Evolutionary conservation across 371 early-diverging fungal species (phyloP), one percentile per base, ranked within the genome.

Genomic region (Mycotypha africana): DNA sequence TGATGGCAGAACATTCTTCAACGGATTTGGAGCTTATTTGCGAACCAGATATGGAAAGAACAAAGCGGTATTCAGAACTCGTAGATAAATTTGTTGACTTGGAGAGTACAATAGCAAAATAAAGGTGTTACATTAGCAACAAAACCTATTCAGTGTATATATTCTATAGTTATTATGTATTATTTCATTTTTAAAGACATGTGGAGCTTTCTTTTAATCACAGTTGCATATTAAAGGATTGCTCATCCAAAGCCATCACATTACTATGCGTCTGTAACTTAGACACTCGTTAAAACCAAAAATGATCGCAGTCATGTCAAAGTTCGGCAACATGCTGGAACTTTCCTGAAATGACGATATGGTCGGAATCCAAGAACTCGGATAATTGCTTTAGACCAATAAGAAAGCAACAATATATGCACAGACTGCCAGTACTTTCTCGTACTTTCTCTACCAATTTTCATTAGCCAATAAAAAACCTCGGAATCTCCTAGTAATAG

Each of bases 1-100:
- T 72, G 66, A 63, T 72, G 60, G 42, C 48, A 8, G 34, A 60
- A n/a, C 42, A 53, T 17, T 48, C 58, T 15, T 42, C 38, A 2
- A 39, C 45, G 15, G 62, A 48, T 14, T 48, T 59, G 26, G 65
- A 64, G 9, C 51, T 64, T n/a, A 42, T 68, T 1, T 64, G 57
- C 28, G 31, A 49, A 4, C 69, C 65, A 21, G 48, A 68, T 43
- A 15, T 51, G 12, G 34, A 37, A 10, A 19, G 23, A 21, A 59
- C 62, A 12, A 33, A 49, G 15, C 14, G 25, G 14, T 61, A 61
- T 21, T 19, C 12, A 15, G 14, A 7, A 0, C 30, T 38, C 32
- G 20, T 45, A 9, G 26, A 49, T 17, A 40, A 49, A 32, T 61
- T 53, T 26, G 23, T 43, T 15, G 32, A 52, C 10, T 32, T 57